A percentile compares a stretch with the other conserved stretches of the same genome.
phyloP scores from a whole-genome alignment of 306 rosid genomes.

The Datisca glomerata region DNA sequence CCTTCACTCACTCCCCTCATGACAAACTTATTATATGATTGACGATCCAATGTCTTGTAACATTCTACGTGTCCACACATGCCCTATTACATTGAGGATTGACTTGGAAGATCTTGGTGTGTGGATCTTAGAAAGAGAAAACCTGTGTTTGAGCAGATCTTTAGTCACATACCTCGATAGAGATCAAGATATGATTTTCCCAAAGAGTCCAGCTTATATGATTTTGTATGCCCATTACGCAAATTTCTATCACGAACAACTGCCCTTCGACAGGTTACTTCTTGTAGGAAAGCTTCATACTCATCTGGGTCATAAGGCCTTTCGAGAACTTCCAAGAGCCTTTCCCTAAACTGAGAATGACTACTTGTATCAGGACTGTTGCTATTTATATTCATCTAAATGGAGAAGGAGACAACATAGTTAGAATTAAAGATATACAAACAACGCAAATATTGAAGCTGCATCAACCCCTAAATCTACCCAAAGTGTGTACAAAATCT shows the following conservation, averaged over 20 bases:
- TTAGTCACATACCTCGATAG: conserved; percentile 42
- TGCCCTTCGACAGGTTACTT: conserved; percentile 11
- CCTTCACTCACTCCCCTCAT: no score
- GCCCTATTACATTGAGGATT: no score
- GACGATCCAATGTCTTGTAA: no score
- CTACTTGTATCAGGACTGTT: conserved; percentile 4
- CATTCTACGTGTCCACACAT: no score
- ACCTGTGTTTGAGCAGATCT: no score
- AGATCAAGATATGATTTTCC: conserved; percentile 37
- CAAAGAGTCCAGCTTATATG: conserved; percentile 9
- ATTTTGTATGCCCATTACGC: conserved; percentile 20
- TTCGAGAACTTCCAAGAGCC: conserved; percentile 40
- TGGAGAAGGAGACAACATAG: conserved; percentile 14
- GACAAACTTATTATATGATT: no score
- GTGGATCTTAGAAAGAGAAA: no score
- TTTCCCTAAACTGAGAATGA: conserved; percentile 30
- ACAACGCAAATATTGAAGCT: not conserved
- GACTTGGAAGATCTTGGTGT: no score
- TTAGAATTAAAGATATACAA: not conserved
- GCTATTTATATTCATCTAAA: conserved; percentile 18
- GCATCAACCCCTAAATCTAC: no score
- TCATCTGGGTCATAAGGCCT: conserved; percentile 43
- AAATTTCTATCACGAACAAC: conserved; percentile 15
- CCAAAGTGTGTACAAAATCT: no score
- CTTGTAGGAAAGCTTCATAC: conserved; percentile 3